phyloP scores from a whole-genome alignment of 768 basidiomycete species.

The Pulveroboletus sp. region DNA sequence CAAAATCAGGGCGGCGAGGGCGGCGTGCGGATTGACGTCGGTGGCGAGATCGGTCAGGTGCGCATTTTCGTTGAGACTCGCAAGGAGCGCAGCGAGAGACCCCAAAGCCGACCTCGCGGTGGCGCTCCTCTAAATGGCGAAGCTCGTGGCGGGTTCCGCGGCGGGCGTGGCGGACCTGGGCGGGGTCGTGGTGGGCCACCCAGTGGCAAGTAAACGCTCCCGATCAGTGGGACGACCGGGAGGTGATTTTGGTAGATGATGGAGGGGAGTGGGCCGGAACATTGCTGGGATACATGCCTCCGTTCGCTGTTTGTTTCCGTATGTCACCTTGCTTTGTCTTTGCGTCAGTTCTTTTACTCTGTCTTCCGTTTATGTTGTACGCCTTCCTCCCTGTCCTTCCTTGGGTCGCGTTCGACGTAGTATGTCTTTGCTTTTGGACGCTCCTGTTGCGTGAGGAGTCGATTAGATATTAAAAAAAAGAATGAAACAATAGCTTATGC shows the following conservation, averaged over 20 bases:
- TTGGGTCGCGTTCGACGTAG: conserved; percentile 12
- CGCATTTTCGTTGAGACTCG: conserved; percentile 81
- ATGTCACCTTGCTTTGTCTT: conserved; percentile 15
- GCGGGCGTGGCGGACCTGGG: conserved; percentile 42
- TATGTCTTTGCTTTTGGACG: conserved; percentile 14
- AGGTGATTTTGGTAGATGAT: conserved; percentile 1
- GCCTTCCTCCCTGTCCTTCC: conserved; percentile 1
- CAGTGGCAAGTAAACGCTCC: conserved; percentile 20
- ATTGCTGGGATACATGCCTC: conserved; percentile 11
- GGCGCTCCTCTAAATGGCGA: conserved; percentile 53
- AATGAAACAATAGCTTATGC: background rate
- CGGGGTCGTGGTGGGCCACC: conserved; percentile 40
- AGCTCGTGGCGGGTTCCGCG: conserved; percentile 44
- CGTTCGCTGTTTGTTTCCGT: conserved; percentile 9
- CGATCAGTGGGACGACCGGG: background rate
- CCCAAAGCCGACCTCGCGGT: conserved; percentile 56
- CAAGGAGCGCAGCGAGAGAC: conserved; percentile 88
- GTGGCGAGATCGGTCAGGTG: conserved; percentile 45
- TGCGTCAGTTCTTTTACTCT: conserved; percentile 3
- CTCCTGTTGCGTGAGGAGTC: conserved; percentile 27
- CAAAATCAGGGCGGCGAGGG: conserved; percentile 78
- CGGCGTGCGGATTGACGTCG: conserved; percentile 74
- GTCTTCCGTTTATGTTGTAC: conserved; percentile 14
- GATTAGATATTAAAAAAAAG: conserved; percentile 9
- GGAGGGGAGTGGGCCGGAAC: background rate